Base-by-base conservation (phyloP, 805 yeast species). In the Kazachstania taianensis region DNA sequence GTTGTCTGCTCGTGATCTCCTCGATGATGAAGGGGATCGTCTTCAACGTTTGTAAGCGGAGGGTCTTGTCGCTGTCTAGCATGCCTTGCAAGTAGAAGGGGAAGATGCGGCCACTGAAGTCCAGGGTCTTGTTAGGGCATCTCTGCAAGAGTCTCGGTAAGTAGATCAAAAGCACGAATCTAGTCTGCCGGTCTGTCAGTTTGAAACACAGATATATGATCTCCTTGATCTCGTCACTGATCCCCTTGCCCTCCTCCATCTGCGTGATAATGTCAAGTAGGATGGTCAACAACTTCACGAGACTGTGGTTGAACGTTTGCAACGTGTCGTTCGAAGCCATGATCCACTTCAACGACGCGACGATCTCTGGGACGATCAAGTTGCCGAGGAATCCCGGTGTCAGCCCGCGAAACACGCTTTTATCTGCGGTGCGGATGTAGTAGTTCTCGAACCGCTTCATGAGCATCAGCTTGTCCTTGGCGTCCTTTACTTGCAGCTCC, bases 31-130 rank as follows among this genome's bases (percentile, higher is more conserved):
- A 51, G 3, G 75, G 62, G 2, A 76, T 71, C 3, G 43, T 43
- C 33, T 78, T 79, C 26, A 89, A 63, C 0, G 96, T 82, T 35
- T 78, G 83, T 44, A 81, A 81, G 43, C 96, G 66, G 28, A 89
- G 74, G n/a, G 78, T 69, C 3, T 77, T 71, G 52, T 84, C 87
- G 1, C 92, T 74, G 54, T 89, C 98, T 23, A 78, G 73, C 49
- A 89, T 81, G 0, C 98, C 97, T 13, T 80, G 75, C n/a, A 78
- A 60, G 47, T 82, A 66, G 32, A 70, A 69, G 7, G 73, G 72
- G 55, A 82, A 84, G 1, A 92, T 68, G 44, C 72, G 75, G 44
- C 70, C 76, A 43, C 79, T 79, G 4, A 87, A 71, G 20, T 80
- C 84, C 30, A 41, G 13, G 10, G 27, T 23, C 12, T 35, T 35